A percentile compares a stretch with the other conserved stretches of the same genome.
Conservation (phyloP, 2,329 filamentous ascomycete species). For the Ophioceras dolichostomum region DNA sequence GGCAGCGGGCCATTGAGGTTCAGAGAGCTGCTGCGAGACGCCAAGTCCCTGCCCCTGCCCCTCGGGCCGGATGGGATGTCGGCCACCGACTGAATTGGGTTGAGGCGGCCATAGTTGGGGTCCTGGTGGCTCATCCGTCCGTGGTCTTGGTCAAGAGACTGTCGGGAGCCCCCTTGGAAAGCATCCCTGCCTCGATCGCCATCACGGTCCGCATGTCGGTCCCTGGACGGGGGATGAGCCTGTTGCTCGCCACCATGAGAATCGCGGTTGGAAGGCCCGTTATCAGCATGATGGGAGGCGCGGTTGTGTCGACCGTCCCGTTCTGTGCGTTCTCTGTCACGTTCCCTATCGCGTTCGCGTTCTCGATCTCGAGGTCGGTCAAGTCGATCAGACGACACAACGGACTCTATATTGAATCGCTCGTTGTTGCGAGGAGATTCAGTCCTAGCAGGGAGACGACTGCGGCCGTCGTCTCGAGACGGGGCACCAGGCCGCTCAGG, state of each 20-base stretch:
- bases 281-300: not conserved
- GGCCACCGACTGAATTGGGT: conserved; percentile 30
- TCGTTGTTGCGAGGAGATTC: conserved; percentile 38
- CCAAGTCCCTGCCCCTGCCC: conserved; percentile 16
- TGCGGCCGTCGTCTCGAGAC: conserved; percentile 29
- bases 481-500: conserved; percentile 34
- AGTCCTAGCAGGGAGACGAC: conserved; percentile 21
- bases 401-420: conserved; percentile 9
- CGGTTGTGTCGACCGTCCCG: not conserved
- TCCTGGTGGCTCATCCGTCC: conserved; percentile 40
- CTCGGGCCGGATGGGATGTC: conserved; percentile 34
- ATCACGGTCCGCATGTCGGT: conserved; percentile 19
- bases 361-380: conserved; percentile 1
- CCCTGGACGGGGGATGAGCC: conserved; percentile 5
- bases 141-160: conserved; percentile 33
- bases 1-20: conserved; percentile 25
- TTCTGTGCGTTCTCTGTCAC: too few relatives aligned
- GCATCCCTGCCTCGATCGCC: conserved; percentile 23
- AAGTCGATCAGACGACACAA: not conserved
- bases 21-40: conserved; percentile 11
- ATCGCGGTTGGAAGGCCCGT: not conserved
- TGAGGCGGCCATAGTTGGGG: conserved; percentile 50
- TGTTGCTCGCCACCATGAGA: not conserved
- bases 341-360: not conserved
- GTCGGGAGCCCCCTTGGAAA: conserved; percentile 29